Evolutionary conservation across 805 yeast species (phyloP).

Genomic region (Wickerhamomyces chaumierensis): DNA sequence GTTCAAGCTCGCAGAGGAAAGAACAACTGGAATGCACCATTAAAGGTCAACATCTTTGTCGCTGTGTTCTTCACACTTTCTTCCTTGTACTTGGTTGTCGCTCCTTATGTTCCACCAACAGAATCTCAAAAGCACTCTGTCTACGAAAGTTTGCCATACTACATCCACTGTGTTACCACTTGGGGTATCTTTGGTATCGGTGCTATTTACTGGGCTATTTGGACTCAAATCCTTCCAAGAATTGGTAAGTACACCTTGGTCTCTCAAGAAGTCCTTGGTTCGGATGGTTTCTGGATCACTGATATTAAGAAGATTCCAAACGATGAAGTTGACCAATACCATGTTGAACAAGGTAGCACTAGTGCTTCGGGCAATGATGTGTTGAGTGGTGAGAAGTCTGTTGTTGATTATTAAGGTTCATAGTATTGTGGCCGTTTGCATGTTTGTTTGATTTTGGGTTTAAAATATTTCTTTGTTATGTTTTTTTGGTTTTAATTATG

Average conservation of each 20-base stretch:
- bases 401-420: no score
- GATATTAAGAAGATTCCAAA: slow-evolving; percentile 32
- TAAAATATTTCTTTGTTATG: no score
- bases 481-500: no score
- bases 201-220: slow-evolving; percentile 51
- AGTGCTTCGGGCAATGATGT: no score
- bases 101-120: slow-evolving; percentile 72
- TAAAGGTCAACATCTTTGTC: slow-evolving; percentile 55
- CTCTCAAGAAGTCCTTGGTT: slow-evolving; percentile 44
- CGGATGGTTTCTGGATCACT: slow-evolving; percentile 66
- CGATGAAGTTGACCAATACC: slow-evolving; percentile 13
- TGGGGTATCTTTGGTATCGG: slow-evolving; percentile 66
- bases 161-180: slow-evolving; percentile 72
- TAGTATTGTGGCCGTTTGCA: no score
- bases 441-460: no score
- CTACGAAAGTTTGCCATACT: slow-evolving; percentile 63
- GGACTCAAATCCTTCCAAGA: slow-evolving; percentile 49
- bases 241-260: slow-evolving; percentile 40
- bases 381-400: no score
- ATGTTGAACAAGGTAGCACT: slow-evolving; percentile 6
- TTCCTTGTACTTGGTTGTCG: slow-evolving; percentile 56
- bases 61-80: slow-evolving; percentile 52
- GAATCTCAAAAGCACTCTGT: slow-evolving; percentile 43
- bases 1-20: slow-evolving; percentile 38
- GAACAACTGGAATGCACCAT: slow-evolving; percentile 58